phyloP scores from a whole-genome alignment of 228 moss, liverwort and hornwort genomes.

The Sphagnum fallax region DNA sequence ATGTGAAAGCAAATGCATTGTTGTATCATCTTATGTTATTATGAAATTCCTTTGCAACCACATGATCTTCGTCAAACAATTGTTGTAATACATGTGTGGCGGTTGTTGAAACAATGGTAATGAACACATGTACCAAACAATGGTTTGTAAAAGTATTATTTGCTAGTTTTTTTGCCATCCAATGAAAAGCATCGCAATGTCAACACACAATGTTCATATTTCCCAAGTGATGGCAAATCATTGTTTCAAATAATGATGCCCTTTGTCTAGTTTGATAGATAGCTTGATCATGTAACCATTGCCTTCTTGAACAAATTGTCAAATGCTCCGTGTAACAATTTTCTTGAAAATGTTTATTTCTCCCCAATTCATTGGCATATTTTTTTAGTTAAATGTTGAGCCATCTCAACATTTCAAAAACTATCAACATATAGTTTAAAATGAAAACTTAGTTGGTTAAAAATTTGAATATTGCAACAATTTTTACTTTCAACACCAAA shows the following conservation, averaged over 20 bases:
- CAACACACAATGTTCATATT: background rate
- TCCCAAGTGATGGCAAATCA: background rate
- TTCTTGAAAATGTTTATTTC: too few species aligned
- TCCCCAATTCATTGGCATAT: too few species aligned
- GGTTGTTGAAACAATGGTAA: background rate
- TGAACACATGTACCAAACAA: background rate
- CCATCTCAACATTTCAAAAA: too few species aligned
- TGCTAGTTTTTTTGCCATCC: background rate
- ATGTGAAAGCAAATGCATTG: slow-evolving; percentile 1
- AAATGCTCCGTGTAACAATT: too few species aligned
- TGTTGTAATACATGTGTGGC: background rate
- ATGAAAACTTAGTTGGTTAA: too few species aligned
- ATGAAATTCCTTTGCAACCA: background rate
- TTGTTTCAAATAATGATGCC: background rate
- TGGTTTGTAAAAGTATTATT: background rate
- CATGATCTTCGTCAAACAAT: background rate
- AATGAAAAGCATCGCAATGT: background rate
- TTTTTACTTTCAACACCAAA: too few species aligned
- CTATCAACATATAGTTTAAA: too few species aligned
- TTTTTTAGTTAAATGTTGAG: too few species aligned
- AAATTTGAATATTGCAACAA: too few species aligned
- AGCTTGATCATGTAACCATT: background rate
- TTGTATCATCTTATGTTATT: background rate
- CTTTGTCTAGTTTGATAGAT: background rate
- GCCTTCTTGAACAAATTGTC: too few species aligned